Evolutionary conservation across 176 grass and related monocot species (phyloP), one percentile per base, ranked within the genome.

Genomic region (Ananas comosus): DNA sequence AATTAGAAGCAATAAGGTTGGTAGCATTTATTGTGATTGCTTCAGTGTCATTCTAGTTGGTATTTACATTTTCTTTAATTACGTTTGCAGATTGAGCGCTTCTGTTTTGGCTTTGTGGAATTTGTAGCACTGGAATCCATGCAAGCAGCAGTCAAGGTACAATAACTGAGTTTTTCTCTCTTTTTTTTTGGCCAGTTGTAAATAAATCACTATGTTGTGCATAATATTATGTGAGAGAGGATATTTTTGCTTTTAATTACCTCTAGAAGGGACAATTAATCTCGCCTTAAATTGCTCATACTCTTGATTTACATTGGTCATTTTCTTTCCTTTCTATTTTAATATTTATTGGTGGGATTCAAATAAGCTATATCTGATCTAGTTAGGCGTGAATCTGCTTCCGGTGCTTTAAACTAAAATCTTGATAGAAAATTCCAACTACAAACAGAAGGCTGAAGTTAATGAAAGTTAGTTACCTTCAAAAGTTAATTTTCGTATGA

Each of bases 41-140:
- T 63, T 63, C 17, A 12, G 18, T 23, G 3, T 12, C 12, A 12
- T 63, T 63, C 23, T 23, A 24, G 19, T 63, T 63, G 58, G 23
- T 63, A 21, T 11, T 21, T 23, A 63, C 18, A 17, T 23, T 24
- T 23, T 23, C 23, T 63, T 17, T 21, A 21, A 42, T 42, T 7
- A 42, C 33, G 1, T 63, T 54, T 85, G 69, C 77, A 91, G 87
- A 0, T 8, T 80, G 87, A 91, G 64, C 64, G 50, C 21, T 91
- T 88, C 71, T 85, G 76, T 72, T 91, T 88, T 81, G 88, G 91
- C 49, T 96, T 96, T 9, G 82, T 96, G 9, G 82, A 96, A 74
- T 96, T 96, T 80, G 88, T 88, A 61, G 79, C 88, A 48, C 23
- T 71, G 29, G 22, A 86, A 63, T 87, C 88, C 17, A 96, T 91